These are phyloP conservation scores for Neurospora africana DNA, from an alignment of 495 filamentous ascomycete genomes.

Conservation along the genomic window DNA sequence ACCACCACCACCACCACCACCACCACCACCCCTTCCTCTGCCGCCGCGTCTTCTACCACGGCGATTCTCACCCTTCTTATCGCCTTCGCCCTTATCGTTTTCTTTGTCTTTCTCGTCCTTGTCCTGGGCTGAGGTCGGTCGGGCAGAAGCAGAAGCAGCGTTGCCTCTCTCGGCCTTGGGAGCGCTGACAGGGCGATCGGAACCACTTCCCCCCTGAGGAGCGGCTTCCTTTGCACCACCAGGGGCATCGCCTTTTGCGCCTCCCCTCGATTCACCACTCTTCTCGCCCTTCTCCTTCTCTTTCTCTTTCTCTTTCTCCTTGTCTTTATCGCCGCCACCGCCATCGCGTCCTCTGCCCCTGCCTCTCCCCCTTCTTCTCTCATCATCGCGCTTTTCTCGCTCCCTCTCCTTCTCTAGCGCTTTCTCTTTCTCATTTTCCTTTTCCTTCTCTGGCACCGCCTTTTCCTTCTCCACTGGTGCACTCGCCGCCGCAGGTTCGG, in stretches of 20 bases:
- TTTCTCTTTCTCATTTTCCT: constrained; percentile 4
- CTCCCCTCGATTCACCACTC: constrained; percentile 2
- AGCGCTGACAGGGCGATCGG: neutral
- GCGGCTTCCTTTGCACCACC: neutral
- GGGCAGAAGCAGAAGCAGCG: neutral
- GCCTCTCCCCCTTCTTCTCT: constrained; percentile 11
- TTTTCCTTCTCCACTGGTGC: neutral
- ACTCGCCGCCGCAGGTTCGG: neutral
- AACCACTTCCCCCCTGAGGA: neutral
- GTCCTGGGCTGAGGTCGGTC: neutral
- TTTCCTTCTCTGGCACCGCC: constrained; percentile 1
- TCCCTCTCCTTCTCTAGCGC: constrained; percentile 5
- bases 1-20: constrained; percentile 2
- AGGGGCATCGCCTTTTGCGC: neutral
- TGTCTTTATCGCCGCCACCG: constrained; percentile 5
- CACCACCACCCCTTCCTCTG: constrained; percentile 6
- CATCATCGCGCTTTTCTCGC: constrained; percentile 3
- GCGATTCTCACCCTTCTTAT: constrained; percentile 6
- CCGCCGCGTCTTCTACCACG: constrained; percentile 14
- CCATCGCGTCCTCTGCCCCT: constrained; percentile 11
- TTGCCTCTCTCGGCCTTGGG: neutral
- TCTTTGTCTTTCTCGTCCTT: neutral
- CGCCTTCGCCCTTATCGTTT: neutral
- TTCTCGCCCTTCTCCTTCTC: constrained; percentile 4
- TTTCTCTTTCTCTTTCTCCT: constrained; percentile 3